A percentile compares a stretch with the other conserved stretches of the same genome.
Evolutionary conservation across 371 early-diverging fungal species (phyloP).

Genomic region (Mucor velutinosus): DNA sequence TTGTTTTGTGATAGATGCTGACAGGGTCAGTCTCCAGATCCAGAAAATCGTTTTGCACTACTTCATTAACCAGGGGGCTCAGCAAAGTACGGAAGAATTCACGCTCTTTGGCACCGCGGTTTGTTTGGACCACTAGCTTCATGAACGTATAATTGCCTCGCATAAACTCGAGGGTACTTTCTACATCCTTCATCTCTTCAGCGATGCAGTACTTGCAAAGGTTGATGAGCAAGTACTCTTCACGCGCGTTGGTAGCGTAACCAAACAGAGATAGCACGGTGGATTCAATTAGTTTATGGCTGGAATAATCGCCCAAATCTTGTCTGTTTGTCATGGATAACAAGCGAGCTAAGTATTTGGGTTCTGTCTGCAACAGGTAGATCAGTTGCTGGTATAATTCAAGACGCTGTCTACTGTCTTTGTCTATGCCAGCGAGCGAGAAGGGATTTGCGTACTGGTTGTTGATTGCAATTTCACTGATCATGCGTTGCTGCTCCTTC

Average conservation of each 20-base stretch:
- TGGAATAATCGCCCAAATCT: constrained; percentile 45
- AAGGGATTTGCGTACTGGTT: constrained; percentile 26
- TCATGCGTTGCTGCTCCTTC: constrained; percentile 49
- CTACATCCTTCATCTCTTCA: constrained; percentile 84
- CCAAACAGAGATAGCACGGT: constrained; percentile 95
- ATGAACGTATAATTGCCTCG: constrained; percentile 94
- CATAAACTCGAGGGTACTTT: constrained; percentile 88
- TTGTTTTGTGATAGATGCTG: constrained; percentile 84
- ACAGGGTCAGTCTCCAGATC: constrained; percentile 93
- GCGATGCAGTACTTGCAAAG: constrained; percentile 92
- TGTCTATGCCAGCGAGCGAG: constrained; percentile 76
- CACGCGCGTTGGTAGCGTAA: constrained; percentile 93
- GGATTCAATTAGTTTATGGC: constrained; percentile 79
- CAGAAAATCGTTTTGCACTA: constrained; percentile 75
- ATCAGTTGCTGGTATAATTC: constrained; percentile 91
- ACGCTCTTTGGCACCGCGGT: constrained; percentile 94
- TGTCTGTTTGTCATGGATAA: constrained; percentile 77
- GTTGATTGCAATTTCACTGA: constrained; percentile 31
- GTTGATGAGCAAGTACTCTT: constrained; percentile 96
- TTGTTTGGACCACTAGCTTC: constrained; percentile 92
- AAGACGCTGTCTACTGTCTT: constrained; percentile 75
- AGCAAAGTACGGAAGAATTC: constrained; percentile 87
- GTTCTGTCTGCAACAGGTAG: constrained; percentile 96
- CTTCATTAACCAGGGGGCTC: constrained; percentile 76
- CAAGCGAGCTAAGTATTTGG: constrained; percentile 84